Conservation (phyloP, 257 asterid species). For the Salvia hispanica region DNA sequence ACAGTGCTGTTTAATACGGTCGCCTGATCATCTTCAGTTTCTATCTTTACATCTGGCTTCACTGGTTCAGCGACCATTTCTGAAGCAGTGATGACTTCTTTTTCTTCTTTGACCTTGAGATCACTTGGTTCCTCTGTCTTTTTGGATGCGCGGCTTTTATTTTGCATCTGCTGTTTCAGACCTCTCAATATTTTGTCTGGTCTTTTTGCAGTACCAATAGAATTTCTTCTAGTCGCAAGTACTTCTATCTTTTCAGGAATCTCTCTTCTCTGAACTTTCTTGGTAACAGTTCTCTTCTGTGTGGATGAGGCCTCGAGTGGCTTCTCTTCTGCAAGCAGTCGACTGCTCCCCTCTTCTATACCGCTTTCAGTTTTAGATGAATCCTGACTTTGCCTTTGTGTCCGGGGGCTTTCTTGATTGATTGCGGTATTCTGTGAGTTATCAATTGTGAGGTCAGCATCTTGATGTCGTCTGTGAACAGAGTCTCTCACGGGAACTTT, state of each 20-base stretch:
- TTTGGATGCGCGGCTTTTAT: constrained; percentile 31
- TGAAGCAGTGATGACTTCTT: constrained; percentile 33
- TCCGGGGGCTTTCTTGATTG: constrained; percentile 31
- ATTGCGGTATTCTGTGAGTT: constrained; percentile 18
- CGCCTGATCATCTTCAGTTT: constrained; percentile 31
- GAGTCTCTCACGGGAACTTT: constrained; percentile 37
- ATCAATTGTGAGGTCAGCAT: constrained; percentile 24
- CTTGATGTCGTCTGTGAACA: constrained; percentile 30
- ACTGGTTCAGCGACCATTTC: constrained; percentile 29
- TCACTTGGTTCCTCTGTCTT: constrained; percentile 37
- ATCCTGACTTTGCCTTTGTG: constrained; percentile 30
- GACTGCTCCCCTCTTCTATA: constrained; percentile 27
- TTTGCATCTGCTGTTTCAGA: constrained; percentile 45
- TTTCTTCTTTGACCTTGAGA: constrained; percentile 32
- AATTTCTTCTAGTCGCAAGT: constrained; percentile 40
- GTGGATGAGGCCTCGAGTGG: constrained; percentile 35
- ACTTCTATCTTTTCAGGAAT: constrained; percentile 49
- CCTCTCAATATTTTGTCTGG: constrained; percentile 45
- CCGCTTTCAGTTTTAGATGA: constrained; percentile 35
- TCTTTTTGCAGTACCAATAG: constrained; percentile 33
- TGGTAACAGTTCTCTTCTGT: constrained; percentile 35
- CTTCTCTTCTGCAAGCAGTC: constrained; percentile 33
- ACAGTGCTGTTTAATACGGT: constrained; percentile 18
- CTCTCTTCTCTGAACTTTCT: constrained; percentile 41
- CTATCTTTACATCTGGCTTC: constrained; percentile 29